phyloP scores from a whole-genome alignment of 2,329 filamentous ascomycete species.

The Aschersonia sp. region DNA sequence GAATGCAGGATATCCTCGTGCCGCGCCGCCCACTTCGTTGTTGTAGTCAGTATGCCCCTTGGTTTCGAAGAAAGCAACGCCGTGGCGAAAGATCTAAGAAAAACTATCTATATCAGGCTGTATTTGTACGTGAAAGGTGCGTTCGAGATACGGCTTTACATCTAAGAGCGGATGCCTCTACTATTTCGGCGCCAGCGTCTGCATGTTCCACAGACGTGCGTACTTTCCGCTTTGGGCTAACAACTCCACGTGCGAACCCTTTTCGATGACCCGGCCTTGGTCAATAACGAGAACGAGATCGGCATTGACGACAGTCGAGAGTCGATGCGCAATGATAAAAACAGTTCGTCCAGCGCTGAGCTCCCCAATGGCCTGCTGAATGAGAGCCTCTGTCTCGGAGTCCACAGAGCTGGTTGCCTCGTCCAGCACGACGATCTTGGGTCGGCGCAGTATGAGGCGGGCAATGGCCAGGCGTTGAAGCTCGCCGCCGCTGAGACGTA shows the following conservation, averaged over 20 bases:
- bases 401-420: slow-evolving; percentile 37
- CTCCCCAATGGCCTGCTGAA: slow-evolving; percentile 29
- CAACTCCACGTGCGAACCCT: slow-evolving; percentile 34
- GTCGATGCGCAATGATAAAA: slow-evolving; percentile 32
- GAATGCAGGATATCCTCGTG: no score
- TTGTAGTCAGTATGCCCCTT: no score
- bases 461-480: slow-evolving; percentile 33
- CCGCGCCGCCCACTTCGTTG: no score
- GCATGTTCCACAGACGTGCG: slow-evolving; percentile 34
- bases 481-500: slow-evolving; percentile 35
- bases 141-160: not conserved
- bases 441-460: slow-evolving; percentile 16
- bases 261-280: slow-evolving; percentile 34
- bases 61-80: no score
- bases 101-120: no score
- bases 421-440: slow-evolving; percentile 23
- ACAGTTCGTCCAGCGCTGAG: slow-evolving; percentile 34
- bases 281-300: slow-evolving; percentile 39
- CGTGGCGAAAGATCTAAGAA: no score
- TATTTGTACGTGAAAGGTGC: not conserved
- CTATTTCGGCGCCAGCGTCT: slow-evolving; percentile 10
- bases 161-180: not conserved
- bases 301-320: slow-evolving; percentile 26
- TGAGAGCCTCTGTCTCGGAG: slow-evolving; percentile 25
- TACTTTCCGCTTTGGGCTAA: slow-evolving; percentile 33